A percentile compares a stretch with the other conserved stretches of the same genome.
phyloP scores from a whole-genome alignment of 495 filamentous ascomycete species.

The Melanomma pulvis-pyrius region DNA sequence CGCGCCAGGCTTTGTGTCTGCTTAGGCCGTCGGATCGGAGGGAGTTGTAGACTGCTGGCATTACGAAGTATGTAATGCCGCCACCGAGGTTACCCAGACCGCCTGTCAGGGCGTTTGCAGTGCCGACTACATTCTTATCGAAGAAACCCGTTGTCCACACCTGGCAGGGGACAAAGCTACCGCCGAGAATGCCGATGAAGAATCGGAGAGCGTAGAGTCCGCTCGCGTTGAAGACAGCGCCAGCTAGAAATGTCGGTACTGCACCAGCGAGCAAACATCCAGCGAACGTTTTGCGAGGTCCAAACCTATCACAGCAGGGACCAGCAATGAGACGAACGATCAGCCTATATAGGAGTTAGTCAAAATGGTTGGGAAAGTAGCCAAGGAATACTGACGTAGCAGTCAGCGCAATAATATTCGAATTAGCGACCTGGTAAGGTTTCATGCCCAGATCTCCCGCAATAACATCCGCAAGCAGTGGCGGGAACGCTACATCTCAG shows the following conservation, averaged over 20 bases:
- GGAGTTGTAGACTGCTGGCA: conserved; percentile 69
- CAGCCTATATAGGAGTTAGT: conserved; percentile 54
- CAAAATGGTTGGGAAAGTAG: background rate
- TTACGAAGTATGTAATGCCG: conserved; percentile 85
- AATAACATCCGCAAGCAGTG: conserved; percentile 46
- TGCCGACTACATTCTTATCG: conserved; percentile 92
- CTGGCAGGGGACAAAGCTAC: conserved; percentile 89
- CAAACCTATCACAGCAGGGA: conserved; percentile 81
- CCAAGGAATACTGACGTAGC: conserved; percentile 69
- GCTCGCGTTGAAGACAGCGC: conserved; percentile 66
- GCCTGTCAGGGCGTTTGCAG: conserved; percentile 82
- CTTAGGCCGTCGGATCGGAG: conserved; percentile 39
- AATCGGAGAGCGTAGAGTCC: conserved; percentile 74
- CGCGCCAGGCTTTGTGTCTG: conserved; percentile 42
- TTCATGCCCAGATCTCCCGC: conserved; percentile 70
- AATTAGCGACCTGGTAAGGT: conserved; percentile 77
- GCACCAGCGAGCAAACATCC: conserved; percentile 71
- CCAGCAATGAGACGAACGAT: conserved; percentile 82
- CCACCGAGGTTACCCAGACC: conserved; percentile 91
- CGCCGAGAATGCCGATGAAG: conserved; percentile 92
- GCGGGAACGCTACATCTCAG: conserved; percentile 47
- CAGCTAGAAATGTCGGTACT: conserved; percentile 82
- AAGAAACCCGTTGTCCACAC: conserved; percentile 97
- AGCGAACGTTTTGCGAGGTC: conserved; percentile 80
- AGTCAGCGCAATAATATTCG: conserved; percentile 83